Evolutionary conservation across 2,329 filamentous ascomycete genomes (phyloP).

Genomic region (Pochonia chlamydosporia): DNA sequence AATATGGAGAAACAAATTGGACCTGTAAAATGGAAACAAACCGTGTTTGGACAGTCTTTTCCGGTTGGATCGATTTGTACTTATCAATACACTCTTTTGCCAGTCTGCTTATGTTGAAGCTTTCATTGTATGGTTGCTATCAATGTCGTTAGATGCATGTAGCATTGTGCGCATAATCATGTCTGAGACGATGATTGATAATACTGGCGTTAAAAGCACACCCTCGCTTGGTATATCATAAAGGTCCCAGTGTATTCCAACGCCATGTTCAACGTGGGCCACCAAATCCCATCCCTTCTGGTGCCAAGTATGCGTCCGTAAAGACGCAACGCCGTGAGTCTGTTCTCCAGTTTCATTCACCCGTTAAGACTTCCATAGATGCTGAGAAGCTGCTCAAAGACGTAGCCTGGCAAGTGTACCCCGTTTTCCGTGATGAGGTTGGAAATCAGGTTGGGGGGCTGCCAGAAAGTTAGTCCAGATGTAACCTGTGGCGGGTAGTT

Average conservation of each 20-base stretch:
- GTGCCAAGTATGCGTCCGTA: not conserved
- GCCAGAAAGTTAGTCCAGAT: not conserved
- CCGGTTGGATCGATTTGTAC: not conserved
- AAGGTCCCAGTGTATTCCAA: not conserved
- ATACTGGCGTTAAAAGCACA: not conserved
- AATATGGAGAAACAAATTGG: no score
- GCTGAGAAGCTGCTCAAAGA: slow-evolving; percentile 65
- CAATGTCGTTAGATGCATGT: not conserved
- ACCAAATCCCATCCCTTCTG: not conserved
- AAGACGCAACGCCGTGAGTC: not conserved
- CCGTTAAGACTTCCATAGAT: slow-evolving; percentile 44
- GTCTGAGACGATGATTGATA: not conserved
- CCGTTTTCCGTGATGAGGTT: slow-evolving; percentile 73
- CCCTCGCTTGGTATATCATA: not conserved
- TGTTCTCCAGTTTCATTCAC: slow-evolving; percentile 12
- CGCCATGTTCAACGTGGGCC: not conserved
- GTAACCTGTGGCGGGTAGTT: no score
- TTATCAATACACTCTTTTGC: not conserved
- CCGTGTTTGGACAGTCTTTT: not conserved
- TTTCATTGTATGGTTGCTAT: not conserved
- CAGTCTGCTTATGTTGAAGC: not conserved
- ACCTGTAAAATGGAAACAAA: no score
- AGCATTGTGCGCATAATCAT: not conserved
- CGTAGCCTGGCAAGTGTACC: slow-evolving; percentile 62
- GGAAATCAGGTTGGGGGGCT: slow-evolving; percentile 64